phyloP scores from a whole-genome alignment of 2,329 filamentous ascomycete species.

The Exophiala calicioides region DNA sequence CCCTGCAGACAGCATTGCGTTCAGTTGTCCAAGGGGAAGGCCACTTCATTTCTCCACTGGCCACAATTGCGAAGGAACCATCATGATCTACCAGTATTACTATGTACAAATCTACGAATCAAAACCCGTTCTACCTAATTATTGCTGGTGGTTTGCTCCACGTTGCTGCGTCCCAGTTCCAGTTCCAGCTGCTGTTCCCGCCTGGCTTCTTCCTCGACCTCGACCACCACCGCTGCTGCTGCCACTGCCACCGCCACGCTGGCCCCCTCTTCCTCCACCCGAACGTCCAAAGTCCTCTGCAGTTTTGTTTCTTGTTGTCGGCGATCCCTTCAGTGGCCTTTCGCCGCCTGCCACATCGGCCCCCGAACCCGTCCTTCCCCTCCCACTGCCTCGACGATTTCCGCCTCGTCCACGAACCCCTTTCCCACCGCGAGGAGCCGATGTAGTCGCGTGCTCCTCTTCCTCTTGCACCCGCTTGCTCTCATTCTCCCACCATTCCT shows the following conservation, averaged over 20 bases:
- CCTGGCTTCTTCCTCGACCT: conserved; percentile 19
- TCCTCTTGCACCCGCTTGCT: conserved; percentile 69
- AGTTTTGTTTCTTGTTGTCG: neutral
- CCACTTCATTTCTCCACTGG: too few relatives aligned
- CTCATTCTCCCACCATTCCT: conserved; percentile 94
- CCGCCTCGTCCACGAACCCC: conserved; percentile 34
- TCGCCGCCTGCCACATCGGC: conserved; percentile 1
- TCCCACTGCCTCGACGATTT: conserved; percentile 28
- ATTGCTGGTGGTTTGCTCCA: conserved; percentile 19
- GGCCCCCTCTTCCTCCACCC: conserved; percentile 10
- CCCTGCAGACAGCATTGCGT: too few relatives aligned
- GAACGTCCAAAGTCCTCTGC: conserved; percentile 9
- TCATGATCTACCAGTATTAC: neutral
- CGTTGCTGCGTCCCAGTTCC: conserved; percentile 17
- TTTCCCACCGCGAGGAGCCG: conserved; percentile 40
- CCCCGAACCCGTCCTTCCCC: conserved; percentile 21
- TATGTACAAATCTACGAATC: conserved; percentile 10
- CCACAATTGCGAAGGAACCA: too few relatives aligned
- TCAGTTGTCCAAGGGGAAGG: too few relatives aligned
- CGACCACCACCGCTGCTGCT: conserved; percentile 6
- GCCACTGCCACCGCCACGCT: conserved; percentile 7
- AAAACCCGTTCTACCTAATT: neutral
- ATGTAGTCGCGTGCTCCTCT: conserved; percentile 42
- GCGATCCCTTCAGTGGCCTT: neutral
- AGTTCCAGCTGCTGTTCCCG: too few relatives aligned